A percentile compares a stretch with the other conserved stretches of the same genome.
Evolutionary conservation across 2,329 filamentous ascomycete species (phyloP).

Genomic region (Aspergillus sp.): DNA sequence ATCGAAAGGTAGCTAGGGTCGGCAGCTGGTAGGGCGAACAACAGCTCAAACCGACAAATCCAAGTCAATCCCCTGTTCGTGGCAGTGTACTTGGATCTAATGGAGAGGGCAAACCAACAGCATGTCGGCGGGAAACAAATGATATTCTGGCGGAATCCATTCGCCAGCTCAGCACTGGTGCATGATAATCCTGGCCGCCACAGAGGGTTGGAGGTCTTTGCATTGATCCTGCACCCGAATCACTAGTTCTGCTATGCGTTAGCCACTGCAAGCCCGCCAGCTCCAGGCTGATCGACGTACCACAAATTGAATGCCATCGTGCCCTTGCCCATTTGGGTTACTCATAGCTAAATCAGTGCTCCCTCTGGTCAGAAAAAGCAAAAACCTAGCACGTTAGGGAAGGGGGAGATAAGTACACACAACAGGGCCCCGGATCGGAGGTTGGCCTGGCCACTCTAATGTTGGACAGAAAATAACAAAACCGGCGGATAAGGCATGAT

Average conservation of each 20-base stretch:
- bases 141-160: background rate
- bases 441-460: background rate
- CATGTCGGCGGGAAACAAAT: background rate
- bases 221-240: background rate
- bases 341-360: background rate
- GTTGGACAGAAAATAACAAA: background rate
- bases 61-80: background rate
- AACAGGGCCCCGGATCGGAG: background rate
- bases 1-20: too few relatives aligned
- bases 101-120: background rate
- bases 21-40: background rate
- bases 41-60: background rate
- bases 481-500: background rate
- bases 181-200: background rate
- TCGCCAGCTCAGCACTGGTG: background rate
- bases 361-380: background rate
- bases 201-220: background rate
- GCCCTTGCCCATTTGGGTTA: background rate
- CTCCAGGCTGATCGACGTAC: background rate
- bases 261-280: background rate
- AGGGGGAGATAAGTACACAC: background rate
- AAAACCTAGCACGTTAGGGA: background rate
- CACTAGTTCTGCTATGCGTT: background rate
- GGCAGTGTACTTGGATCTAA: background rate
- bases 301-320: background rate